phyloP scores from a whole-genome alignment of 1,139 yeast species.

The Magnusiomyces ingens region DNA sequence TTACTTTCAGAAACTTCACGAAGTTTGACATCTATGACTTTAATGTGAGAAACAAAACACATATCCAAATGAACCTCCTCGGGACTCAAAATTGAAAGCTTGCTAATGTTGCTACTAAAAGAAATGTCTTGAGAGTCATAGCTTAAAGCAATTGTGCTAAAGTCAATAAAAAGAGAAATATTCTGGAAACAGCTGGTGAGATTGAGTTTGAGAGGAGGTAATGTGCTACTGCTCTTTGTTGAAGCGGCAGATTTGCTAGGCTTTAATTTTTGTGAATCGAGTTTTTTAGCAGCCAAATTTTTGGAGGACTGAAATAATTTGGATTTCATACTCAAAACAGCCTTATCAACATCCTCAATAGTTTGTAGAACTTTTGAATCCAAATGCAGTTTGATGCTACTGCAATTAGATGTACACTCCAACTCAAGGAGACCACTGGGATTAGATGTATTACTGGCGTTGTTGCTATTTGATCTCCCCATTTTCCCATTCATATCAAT shows the following conservation, averaged over 20 bases:
- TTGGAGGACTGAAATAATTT: not conserved
- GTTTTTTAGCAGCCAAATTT: not conserved
- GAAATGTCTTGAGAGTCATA: not conserved
- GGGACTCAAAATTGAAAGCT: not conserved
- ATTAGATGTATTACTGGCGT: not conserved
- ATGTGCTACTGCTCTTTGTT: not conserved
- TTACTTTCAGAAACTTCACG: not conserved
- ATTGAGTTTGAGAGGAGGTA: conserved; percentile 2
- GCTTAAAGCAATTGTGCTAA: not conserved
- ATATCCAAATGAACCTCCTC: not conserved
- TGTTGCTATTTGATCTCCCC: too few relatives aligned
- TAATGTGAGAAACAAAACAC: not conserved
- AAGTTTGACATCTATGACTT: not conserved
- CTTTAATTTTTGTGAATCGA: not conserved
- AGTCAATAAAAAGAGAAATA: not conserved
- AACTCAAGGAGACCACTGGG: not conserved
- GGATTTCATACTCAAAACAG: not conserved
- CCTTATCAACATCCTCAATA: not conserved
- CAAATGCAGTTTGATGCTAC: not conserved
- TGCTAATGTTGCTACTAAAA: not conserved
- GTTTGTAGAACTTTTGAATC: conserved; percentile 1
- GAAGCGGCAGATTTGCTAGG: not conserved
- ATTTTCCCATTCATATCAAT: not conserved
- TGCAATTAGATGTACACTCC: not conserved
- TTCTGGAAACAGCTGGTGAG: conserved; percentile 1